Evolutionary conservation across 179 eudicot genomes (phyloP).

Genomic region (Beta corolliflora): DNA sequence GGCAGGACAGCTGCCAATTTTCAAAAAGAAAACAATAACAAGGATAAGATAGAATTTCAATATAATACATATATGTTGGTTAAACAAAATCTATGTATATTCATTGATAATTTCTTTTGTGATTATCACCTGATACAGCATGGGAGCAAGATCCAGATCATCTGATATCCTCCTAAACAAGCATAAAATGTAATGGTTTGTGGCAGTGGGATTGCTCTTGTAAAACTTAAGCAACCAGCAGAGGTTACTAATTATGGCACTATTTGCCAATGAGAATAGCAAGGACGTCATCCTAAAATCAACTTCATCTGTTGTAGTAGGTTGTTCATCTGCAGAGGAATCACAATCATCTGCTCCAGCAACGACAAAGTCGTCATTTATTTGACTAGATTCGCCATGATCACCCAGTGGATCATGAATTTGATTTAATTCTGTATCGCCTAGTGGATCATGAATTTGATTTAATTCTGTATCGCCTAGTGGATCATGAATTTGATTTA

Average conservation of each 20-base stretch:
- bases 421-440: neutral
- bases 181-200: slow-evolving; percentile 79
- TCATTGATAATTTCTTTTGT: neutral
- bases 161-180: slow-evolving; percentile 79
- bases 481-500: neutral
- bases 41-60: slow-evolving; percentile 23
- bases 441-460: neutral
- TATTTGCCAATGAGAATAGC: slow-evolving; percentile 72
- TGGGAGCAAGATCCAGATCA: slow-evolving; percentile 93
- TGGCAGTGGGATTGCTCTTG: slow-evolving; percentile 72
- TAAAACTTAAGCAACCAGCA: slow-evolving; percentile 95
- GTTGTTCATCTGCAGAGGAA: slow-evolving; percentile 78
- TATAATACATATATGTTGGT: neutral
- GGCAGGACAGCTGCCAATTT: slow-evolving; percentile 71
- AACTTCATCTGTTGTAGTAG: slow-evolving; percentile 62
- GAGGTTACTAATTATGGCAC: slow-evolving; percentile 54
- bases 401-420: neutral
- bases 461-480: neutral
- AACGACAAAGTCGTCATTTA: neutral
- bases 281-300: slow-evolving; percentile 77
- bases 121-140: slow-evolving; percentile 89
- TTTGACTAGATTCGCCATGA: neutral
- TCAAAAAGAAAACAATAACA: slow-evolving; percentile 14
- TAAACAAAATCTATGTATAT: neutral
- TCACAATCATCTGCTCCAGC: slow-evolving; percentile 52